These are phyloP conservation scores for Trametes elegans DNA, from an alignment of 768 basidiomycete genomes.

Conservation along the genomic window DNA sequence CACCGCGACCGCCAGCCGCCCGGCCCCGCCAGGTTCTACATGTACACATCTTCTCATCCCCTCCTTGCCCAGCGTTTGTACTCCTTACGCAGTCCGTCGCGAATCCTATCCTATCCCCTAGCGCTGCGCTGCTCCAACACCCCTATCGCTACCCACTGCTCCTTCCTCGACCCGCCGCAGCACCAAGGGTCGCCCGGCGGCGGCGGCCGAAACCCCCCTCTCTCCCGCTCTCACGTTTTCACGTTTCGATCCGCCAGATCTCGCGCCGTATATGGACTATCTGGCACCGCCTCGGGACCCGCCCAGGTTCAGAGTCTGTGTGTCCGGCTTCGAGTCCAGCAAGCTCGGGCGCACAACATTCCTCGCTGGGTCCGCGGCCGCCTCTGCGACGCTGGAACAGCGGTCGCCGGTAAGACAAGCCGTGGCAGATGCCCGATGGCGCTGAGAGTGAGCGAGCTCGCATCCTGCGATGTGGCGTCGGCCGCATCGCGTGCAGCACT, in stretches of 20 bases:
- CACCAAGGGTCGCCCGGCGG: background rate
- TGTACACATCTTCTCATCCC: no score
- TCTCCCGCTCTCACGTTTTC: no score
- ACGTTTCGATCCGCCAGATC: no score
- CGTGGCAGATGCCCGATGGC: background rate
- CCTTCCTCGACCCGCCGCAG: conserved; percentile 12
- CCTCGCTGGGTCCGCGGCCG: no score
- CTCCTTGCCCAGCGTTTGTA: no score
- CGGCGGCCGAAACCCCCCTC: background rate
- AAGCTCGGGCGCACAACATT: background rate
- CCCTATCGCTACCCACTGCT: background rate
- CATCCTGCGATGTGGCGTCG: background rate
- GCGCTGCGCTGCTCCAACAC: background rate
- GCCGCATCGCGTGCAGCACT: background rate
- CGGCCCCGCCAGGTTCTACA: no score
- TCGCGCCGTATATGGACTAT: background rate
- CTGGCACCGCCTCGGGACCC: conserved; percentile 4
- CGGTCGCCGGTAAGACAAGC: no score
- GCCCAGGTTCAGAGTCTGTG: background rate
- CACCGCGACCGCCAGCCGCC: background rate
- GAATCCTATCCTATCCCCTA: background rate
- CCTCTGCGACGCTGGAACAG: background rate
- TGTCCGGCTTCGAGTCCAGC: no score
- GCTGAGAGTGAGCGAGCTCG: background rate
- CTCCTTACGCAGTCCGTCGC: background rate